Evolutionary conservation across 257 asterid species (phyloP), one percentile per base, ranked within the genome.

Genomic region (Solanum paucissectum): DNA sequence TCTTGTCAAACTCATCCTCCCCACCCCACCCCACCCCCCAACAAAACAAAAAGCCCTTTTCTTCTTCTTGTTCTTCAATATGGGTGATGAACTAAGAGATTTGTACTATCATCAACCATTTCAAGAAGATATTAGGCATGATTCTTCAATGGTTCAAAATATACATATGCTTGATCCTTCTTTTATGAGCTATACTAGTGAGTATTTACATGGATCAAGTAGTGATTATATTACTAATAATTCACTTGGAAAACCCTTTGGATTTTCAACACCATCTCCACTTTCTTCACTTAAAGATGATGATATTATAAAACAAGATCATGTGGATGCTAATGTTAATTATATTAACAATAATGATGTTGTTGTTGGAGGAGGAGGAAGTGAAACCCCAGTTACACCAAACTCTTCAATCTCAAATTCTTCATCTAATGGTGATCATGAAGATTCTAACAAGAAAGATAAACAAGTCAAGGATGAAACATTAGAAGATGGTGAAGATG

Each of bases 61-160:
- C 82, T 55, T 52, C 64, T 79, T 58, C 73, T n/a, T 68, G 88
- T 84, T 71, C 88, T 86, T 25, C 91, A 88, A 96, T 55, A 55
- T 96, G 99, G 94, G 98, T 75, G 93, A 96, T 88, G 94, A 94
- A 77, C 92, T 90, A 68, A 88, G 88, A 38, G 88, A 90, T 25
- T 90, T 91, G 23, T 94, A 88, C 91, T 92, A 94, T 86, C 95
- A 91, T 86, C 95, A 93, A 16, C 94, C 94, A 21, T 92, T 87
- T 77, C 91, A 92, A 60, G 87, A 87, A 66, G 90, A 85, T 52
- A 52, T 52, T 52, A 52, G 23, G 62, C 62, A 52, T 18, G 62
- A 52, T 37, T 86, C 89, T 69, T 76, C 89, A 27, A n/a, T 88
- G 9, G 83, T 32, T 85, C 89, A 90, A n/a, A 76, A 68, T 62